Base-by-base conservation (phyloP, 2,329 filamentous ascomycete species). In the Trichoderma endophyticum region DNA sequence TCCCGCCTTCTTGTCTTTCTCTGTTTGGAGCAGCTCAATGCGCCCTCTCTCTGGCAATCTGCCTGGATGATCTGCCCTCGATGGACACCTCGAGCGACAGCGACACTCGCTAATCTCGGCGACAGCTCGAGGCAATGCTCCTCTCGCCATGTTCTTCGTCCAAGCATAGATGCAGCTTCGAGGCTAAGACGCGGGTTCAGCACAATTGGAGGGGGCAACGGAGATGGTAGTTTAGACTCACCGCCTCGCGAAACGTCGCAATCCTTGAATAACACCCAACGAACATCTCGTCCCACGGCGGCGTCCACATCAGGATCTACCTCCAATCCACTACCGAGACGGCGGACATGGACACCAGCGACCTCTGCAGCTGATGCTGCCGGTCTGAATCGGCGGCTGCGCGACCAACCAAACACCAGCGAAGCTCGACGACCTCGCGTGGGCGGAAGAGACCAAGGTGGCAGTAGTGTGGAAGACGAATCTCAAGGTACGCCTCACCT, bases 61-160 rank as follows among this genome's bases (percentile, higher is more conserved):
- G 76, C 74, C 77, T 74, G 75, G 71, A 81, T 81, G 79, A 79
- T 77, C 70, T 74, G 77, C 73, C 77, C 73, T 34, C 74, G 68
- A 79, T 79, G 77, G 78, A 74, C 76, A 57, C 72, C 75, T 73
- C 72, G 71, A 70, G 70, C 76, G 62, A 74, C 72, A 73, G 76
- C 76, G 72, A 75, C 74, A 57, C 61, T 74, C 51, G 70, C 70
- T 48, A 69, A 68, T 34, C 73, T 66, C 24, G 39, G 63, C 59
- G 54, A 28, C 34, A 43, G 68, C 48, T 61, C 63, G 62, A 73
- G 60, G 30, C 54, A 36, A 21, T 28, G 43, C 32, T 73, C 51
- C 39, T 62, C 59, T 48, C 56, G 36, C 26, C 56, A 26, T 14
- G 11, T 30, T 59, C 59, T 28, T 32, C 30, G 9, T 18, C 54